Base-by-base conservation (phyloP, 2,329 filamentous ascomycete species). In the Periconia digitata region DNA sequence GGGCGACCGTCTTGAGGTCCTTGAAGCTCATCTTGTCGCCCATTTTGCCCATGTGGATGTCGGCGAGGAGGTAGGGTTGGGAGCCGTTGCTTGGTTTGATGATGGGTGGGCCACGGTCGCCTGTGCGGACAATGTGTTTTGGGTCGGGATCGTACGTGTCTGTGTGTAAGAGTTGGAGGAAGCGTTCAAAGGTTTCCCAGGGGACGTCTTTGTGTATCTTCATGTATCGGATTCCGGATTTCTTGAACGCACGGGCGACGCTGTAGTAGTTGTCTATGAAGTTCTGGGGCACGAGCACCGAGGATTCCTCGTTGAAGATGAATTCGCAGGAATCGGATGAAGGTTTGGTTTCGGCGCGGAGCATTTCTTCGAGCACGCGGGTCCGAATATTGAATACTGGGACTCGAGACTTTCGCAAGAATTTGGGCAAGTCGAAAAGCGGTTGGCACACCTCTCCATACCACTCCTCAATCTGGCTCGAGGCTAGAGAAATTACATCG, bases 241-340 rank as follows among this genome's bases (percentile, higher is more conserved):
- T 69, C 16, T 62, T 57, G 6, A 72, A 62, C 0, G 63, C 60
- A 47, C 60, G 61, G 16, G 58, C 56, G 8, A 74, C 55, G 47
- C 61, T 67, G 1, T 54, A 44, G 47, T 62, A 69, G 6, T 49
- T 50, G 10, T 68, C 54, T 13, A 70, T 59, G 34, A 63, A 62
- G 5, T 60, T 54, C 4, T 54, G 50, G 1, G 64, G 55, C 3
- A 71, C 59, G 32, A 71, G 66, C 16, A 74, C 51, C n/a, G n/a
- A n/a, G 1, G 66, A 53, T 39, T 62, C 66, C 23, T 65, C 63
- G 4, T 66, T 53, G 59, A 65, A 71, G 29, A 75, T 35, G 37
- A 75, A 63, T 50, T 75, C 72, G 17, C 69, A 59, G 21, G 69
- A 71, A 4, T 67, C 62, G 1, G 53, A 46, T 8, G 69, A 69